Evolutionary conservation across 1,139 yeast genomes (phyloP), one percentile per base, ranked within the genome.

Genomic region (Keqinozyma sinolaborantium): DNA sequence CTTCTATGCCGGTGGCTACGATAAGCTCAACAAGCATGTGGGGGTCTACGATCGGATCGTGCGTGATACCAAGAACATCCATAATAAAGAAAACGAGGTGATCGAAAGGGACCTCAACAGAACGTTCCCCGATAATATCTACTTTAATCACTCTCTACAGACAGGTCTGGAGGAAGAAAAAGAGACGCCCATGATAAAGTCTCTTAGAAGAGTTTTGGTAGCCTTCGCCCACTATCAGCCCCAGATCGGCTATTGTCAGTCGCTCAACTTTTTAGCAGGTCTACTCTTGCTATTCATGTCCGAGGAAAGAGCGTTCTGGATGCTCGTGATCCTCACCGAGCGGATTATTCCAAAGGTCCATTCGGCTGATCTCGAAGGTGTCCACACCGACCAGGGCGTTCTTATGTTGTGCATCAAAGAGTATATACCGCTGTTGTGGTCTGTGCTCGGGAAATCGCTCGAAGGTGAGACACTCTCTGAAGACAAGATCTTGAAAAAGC

Each of bases 331-430:
- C 18, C 75, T 90, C 29, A 87, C 97, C 0, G 92, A 88, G 35
- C 62, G 81, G 33, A 85, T 84, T 40, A 70, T 94, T 18, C 96
- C 97, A 0, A 95, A 95, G 7, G 90, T 90, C 11, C 98, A 92
- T 57, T 92, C 90, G 38, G 76, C 86, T 16, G 82, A 83, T 46
- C 63, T 92, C 13, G 97, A 92, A 60, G 98, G 97, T 25, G 97
- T 92, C 14, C 92, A 87, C 50, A 76, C 94, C 14, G 95, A 92
- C 51, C 98, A 92, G 54, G 98, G 97, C 6, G 95, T 92, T 2
- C 61, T 92, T 33, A 83, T 92, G 86, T 66, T 90, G 23, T 84
- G 95, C 46, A 69, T 90, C 16, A 77, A 81, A 44, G 95, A 92
- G 50, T 81, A 85, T 39, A 64, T 90, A 27, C 97, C 97, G 0